These are phyloP conservation scores for Aspergillus sp. DNA, from an alignment of 2,329 filamentous ascomycete genomes.

Conservation along the genomic window DNA sequence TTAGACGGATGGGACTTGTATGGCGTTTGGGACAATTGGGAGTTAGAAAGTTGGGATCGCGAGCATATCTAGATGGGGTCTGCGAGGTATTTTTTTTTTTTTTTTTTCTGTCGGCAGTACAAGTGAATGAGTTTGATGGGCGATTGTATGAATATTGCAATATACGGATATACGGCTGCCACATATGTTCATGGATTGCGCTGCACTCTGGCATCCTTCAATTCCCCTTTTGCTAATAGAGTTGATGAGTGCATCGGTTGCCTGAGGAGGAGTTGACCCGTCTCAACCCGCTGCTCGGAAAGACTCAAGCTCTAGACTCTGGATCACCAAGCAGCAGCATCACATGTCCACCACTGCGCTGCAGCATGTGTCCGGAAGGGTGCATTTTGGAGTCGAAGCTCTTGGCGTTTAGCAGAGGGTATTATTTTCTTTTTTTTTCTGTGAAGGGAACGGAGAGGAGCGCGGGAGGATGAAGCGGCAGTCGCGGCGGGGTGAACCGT, in stretches of 20 bases:
- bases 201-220: neutral
- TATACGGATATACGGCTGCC: neutral
- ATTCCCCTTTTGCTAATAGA: neutral
- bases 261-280: neutral
- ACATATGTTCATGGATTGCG: neutral
- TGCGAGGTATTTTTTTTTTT: neutral
- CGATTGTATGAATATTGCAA: neutral
- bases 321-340: conserved; percentile 5
- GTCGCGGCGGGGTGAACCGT: neutral
- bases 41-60: conserved; percentile 2
- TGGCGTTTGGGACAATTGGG: conserved; percentile 16
- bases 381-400: neutral
- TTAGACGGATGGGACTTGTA: conserved; percentile 9
- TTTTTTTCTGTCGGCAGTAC: neutral
- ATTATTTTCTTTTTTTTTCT: conserved; percentile 9
- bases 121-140: conserved; percentile 5
- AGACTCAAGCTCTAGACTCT: conserved; percentile 11
- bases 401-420: neutral
- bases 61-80: conserved; percentile 2
- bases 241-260: neutral
- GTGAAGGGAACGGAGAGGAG: neutral
- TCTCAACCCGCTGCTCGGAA: conserved; percentile 16
- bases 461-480: neutral
- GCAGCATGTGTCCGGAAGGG: conserved; percentile 6
- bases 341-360: conserved; percentile 12